Evolutionary conservation across 2,329 filamentous ascomycete genomes (phyloP), one percentile per base, ranked within the genome.

Genomic region (Dothidotthia symphoricarpi): DNA sequence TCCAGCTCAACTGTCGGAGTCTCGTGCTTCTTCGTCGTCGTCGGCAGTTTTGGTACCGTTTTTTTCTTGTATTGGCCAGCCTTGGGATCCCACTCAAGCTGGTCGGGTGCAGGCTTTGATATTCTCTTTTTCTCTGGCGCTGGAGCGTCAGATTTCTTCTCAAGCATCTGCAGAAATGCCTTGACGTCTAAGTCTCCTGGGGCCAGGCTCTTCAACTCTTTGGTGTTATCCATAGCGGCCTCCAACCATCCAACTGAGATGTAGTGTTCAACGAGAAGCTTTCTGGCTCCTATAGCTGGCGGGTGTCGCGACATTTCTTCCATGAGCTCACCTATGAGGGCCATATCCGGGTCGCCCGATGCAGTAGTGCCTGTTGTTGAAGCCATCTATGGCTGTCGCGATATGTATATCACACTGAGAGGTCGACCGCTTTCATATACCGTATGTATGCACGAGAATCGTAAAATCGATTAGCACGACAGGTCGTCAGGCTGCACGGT

Each of bases 191-290:
- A 2, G 37, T 64, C 59, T 11, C 26, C 26, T 8, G 59, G 59
- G 22, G 39, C 41, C 11, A 54, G 27, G 12, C 17, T 44, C 39
- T 51, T 55, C 31, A 65, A 47, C 19, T 59, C 55, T 14, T 53
- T 55, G 11, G 54, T 47, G 19, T 57, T 51, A 13, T 66, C 60
- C 7, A 43, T 44, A 7, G 61, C 62, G 17, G 60, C 59, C n/a
- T 64, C 58, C 7, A 63, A 44, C 61, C 61, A 64, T 16, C 60
- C 59, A 7, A 58, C 42, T 3, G 55, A 47, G 9, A 64, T 55
- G 39, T 63, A 64, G 19, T 64, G 62, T 34, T 64, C 57, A 3
- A 57, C 42, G 3, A 66, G 55, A 4, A 64, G 43, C 26, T 63
- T 66, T 14, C 53, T 50, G 6, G 59, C 55, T 15, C 28, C 31